These are phyloP conservation scores for Telfairia occidentalis DNA, from an alignment of 331 rosid species.

Conservation along the genomic window DNA sequence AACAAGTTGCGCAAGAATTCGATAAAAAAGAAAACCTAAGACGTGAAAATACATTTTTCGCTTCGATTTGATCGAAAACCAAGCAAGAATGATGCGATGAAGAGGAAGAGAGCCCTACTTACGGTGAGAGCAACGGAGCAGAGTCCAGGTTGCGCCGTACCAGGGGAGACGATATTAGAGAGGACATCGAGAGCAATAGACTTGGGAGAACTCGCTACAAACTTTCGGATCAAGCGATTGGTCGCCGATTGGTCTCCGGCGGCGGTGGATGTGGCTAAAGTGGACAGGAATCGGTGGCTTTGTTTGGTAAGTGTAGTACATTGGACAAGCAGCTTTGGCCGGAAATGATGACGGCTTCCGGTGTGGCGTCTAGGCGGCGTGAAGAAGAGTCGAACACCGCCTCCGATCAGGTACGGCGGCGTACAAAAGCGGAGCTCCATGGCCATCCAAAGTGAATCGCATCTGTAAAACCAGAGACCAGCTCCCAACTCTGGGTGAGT, in stretches of 20 bases:
- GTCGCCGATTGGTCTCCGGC: constrained; percentile 26
- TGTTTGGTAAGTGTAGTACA: constrained; percentile 45
- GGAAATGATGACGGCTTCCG: not conserved
- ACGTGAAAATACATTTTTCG: not conserved
- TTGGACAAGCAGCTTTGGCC: not conserved
- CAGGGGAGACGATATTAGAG: constrained; percentile 56
- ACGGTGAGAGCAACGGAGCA: constrained; percentile 40
- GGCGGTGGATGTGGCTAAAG: constrained; percentile 27
- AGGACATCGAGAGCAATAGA: constrained; percentile 50
- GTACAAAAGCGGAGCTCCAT: not conserved
- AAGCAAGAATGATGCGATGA: not conserved
- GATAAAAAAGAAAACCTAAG: not conserved
- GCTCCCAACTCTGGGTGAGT: not conserved
- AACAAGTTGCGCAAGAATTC: not conserved
- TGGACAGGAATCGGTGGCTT: constrained; percentile 56
- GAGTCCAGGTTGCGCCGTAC: constrained; percentile 39
- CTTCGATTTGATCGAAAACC: not conserved
- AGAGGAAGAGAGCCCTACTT: constrained; percentile 7
- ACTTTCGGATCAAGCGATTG: constrained; percentile 34
- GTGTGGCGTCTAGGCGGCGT: not conserved
- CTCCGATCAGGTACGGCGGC: not conserved
- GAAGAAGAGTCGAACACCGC: not conserved
- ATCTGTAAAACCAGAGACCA: not conserved
- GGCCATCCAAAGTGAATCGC: not conserved
- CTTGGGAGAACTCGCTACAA: constrained; percentile 44